Percentiles rank a stretch among this genome's conserved stretches.
Conservation (phyloP, 805 yeast species). For the Barnettozyma vustinii region DNA sequence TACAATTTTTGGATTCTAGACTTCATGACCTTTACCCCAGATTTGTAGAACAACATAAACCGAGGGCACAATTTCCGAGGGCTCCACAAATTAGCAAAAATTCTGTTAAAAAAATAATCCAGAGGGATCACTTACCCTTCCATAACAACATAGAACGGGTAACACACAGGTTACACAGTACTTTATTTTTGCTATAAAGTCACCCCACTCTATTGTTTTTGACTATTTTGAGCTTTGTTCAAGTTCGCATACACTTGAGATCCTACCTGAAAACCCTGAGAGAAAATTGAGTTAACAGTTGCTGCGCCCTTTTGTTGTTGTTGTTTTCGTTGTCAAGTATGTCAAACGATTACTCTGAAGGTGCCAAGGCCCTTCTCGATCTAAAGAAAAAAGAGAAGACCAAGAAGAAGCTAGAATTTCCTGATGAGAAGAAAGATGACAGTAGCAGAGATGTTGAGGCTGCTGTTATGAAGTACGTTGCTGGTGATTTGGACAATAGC, state of each 20-base stretch:
- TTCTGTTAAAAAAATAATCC: neutral
- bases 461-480: conserved; percentile 70
- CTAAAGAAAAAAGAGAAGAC: conserved; percentile 19
- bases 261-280: neutral
- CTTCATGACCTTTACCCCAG: too few relatives aligned
- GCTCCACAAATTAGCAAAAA: too few relatives aligned
- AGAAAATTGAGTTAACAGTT: neutral
- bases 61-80: neutral
- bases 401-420: conserved; percentile 2
- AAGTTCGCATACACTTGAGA: neutral
- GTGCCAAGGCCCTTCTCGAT: conserved; percentile 23
- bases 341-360: conserved; percentile 20
- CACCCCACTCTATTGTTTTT: neutral
- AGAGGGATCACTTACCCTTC: conserved; percentile 7
- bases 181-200: neutral
- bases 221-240: neutral
- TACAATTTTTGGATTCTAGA: neutral
- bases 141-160: conserved; percentile 1
- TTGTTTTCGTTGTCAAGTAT: neutral
- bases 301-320: neutral
- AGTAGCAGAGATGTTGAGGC: conserved; percentile 46
- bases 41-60: neutral
- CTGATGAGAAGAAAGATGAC: conserved; percentile 24
- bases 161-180: neutral
- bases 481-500: conserved; percentile 43